These are phyloP conservation scores for Magnaporthiopsis incrustans DNA, from an alignment of 2,329 filamentous ascomycete species.

Conservation along the genomic window DNA sequence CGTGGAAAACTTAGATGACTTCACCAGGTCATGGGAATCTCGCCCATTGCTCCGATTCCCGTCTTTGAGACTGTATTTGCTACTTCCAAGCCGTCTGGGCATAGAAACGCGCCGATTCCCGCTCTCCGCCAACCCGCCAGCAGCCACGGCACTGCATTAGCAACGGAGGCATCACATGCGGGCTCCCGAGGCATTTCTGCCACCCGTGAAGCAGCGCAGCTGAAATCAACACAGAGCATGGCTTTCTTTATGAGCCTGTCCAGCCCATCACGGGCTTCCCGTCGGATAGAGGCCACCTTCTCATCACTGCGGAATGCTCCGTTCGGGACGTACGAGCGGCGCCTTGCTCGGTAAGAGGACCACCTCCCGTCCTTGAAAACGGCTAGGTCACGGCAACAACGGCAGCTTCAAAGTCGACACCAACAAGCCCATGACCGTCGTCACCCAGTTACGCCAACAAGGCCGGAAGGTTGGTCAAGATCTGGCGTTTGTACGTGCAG, in stretches of 20 bases:
- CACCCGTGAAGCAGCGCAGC: no score
- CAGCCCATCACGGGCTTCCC: neutral
- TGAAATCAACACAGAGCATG: no score
- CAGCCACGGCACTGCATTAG: neutral
- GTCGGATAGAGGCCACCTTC: neutral
- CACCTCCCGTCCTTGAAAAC: neutral
- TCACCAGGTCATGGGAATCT: neutral
- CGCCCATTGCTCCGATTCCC: neutral
- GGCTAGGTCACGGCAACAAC: conserved; percentile 15
- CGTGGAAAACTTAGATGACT: neutral
- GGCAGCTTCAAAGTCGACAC: conserved; percentile 33
- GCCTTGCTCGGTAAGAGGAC: neutral
- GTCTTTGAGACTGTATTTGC: neutral
- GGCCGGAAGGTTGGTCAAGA: conserved; percentile 17
- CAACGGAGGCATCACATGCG: neutral
- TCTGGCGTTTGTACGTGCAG: conserved; percentile 21
- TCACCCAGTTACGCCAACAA: conserved; percentile 34
- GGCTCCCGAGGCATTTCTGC: neutral
- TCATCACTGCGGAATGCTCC: neutral
- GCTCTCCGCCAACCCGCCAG: neutral
- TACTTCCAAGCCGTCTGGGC: neutral
- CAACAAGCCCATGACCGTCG: conserved; percentile 23
- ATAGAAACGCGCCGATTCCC: neutral
- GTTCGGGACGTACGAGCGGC: neutral
- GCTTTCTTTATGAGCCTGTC: neutral